Evolutionary conservation across 2,329 filamentous ascomycete species (phyloP), one percentile per base, ranked within the genome.

Genomic region (Paecilomyces sp.): DNA sequence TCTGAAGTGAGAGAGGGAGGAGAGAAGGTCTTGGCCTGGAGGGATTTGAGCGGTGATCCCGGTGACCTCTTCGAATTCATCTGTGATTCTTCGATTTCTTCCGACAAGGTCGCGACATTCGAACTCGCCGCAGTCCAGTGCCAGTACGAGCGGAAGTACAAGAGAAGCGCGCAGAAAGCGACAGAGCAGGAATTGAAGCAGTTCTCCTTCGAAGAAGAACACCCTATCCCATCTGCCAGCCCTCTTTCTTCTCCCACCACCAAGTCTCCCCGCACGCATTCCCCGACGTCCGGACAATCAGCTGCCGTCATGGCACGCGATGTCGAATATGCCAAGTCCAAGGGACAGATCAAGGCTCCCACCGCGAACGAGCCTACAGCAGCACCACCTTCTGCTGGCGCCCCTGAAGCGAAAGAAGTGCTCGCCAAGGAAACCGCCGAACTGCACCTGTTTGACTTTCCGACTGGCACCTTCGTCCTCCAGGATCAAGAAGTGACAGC

Each of bases 1-100:
- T 89, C 91, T 52, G 91, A 95, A 72, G 84, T 89, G 63, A 85
- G 92, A 64, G 86, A 91, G 63, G 87, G 86, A 41, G 90, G 89
- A 24, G 90, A 95, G 67, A 91, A 89, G 70, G 87, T 97, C 8
- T 84, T 99, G 64, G 93, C 93, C 61, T 99, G 94, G 94, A 88
- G 89, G 66, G 94, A 99, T 71, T 79, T 97, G 62, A 97, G 92
- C 68, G 94, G 94, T 59, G 94, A 99, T 80, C 83, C 86, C 33
- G 93, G 92, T 58, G 94, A 99, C 75, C 83, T 97, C n/a, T 99
- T 91, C 82, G 93, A 99, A 75, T 99, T 97, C 72, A 90, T 99
- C 64, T 97, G 92, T 79, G 94, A 97, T 76, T 74, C 81, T 47
- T 87, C 87, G 12, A 85, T 89, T 51, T 80, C 86, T 30, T 79